Conservation (phyloP, 148 eudicot species). For the Rhododendron griersonianum region DNA sequence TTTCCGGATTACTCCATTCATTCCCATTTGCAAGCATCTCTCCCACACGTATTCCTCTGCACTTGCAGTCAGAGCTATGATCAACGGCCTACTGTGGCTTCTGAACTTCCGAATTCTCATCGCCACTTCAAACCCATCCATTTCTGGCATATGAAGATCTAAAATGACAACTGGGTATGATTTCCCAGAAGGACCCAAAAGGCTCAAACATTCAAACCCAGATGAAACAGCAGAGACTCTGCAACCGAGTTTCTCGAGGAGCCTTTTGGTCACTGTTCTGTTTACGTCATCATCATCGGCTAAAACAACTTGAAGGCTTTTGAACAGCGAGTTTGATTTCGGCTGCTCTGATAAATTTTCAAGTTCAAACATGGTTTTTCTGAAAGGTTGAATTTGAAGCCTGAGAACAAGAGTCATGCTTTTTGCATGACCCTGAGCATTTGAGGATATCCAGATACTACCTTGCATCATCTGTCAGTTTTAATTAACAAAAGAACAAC, state of each 20-base stretch:
- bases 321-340: conserved; percentile 27
- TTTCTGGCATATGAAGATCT: conserved; percentile 78
- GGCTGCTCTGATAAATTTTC: conserved; percentile 29
- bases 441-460: conserved; percentile 59
- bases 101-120: conserved; percentile 47
- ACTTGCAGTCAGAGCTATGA: conserved; percentile 66
- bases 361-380: conserved; percentile 18
- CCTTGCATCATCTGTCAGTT: conserved; percentile 72
- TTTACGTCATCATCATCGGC: conserved; percentile 69
- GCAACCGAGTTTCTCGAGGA: conserved; percentile 69
- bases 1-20: conserved; percentile 68
- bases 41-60: conserved; percentile 67
- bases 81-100: conserved; percentile 48
- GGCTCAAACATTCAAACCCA: conserved; percentile 56
- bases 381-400: conserved; percentile 35
- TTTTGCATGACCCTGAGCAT: conserved; percentile 41
- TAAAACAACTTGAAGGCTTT: conserved; percentile 46
- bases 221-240: conserved; percentile 54
- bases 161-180: conserved; percentile 45
- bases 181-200: conserved; percentile 38
- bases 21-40: conserved; percentile 55
- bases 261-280: conserved; percentile 62
- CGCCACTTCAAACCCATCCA: conserved; percentile 76
- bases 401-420: conserved; percentile 58
- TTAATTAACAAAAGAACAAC: neutral